Base-by-base conservation (phyloP, 2,329 filamentous ascomycete genomes). In the Exophiala spinifera region DNA sequence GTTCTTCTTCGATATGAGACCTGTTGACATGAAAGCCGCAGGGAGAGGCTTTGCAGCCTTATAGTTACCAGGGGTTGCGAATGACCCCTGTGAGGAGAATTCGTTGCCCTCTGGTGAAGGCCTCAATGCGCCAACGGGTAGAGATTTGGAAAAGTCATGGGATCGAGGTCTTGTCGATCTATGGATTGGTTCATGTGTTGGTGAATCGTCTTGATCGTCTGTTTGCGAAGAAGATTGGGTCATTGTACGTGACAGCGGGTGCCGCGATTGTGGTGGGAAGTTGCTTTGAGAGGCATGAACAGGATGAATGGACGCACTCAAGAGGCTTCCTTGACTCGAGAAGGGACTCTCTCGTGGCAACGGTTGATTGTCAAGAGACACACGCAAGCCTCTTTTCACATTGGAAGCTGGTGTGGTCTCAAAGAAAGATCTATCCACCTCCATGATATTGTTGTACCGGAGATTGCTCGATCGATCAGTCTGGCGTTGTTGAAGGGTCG, bases 1-100 rank as follows among this genome's bases (percentile, higher is more conserved):
- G 66, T 94, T 95, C 70, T 95, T 89, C 74, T 99, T 99, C 10
- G 94, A 96, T 50, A 99, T 87, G 23, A 99, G 76, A 1, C 92
- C 91, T 0, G 94, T 97, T 1, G 94, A 97, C 78, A 90, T 91
- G 72, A 96, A 96, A 5, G 91, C 91, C 37, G 88, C 85, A 28
- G 88, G 86, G 52, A 88, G 80, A 19, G 91, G 87, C 66, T 86
- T 90, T 6, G 84, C 87, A 47, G 83, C 77, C 70, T 89, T 91
- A 73, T 88, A 94, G 51, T 82, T 83, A 50, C 86, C 81, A 0
- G 89, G 89, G 0, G 89, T 95, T 28, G 86, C 85, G 62, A 89
- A 85, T 19, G 77, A 79, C 17, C 77, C 78, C 1, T 65, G 63
- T 7, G 74, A 69, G 2, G 75, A 75, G 11, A 50, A 49, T 21